phyloP scores from a whole-genome alignment of 192 early-diverging fungal genomes.

The Chytriomyces sp. region DNA sequence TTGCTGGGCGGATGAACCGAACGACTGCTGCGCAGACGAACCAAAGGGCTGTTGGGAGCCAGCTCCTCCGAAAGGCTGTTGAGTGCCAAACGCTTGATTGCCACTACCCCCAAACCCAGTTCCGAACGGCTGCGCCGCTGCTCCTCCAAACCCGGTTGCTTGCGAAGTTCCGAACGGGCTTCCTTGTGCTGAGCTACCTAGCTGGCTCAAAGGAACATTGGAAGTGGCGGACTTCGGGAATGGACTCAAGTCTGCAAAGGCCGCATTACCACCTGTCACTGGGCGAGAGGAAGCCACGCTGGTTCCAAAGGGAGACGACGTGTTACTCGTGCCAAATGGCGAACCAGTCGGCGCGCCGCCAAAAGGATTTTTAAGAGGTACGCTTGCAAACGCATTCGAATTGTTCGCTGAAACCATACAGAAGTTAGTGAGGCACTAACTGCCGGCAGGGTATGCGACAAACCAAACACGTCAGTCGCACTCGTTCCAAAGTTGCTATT shows the following conservation, averaged over 20 bases:
- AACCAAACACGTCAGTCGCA: background rate
- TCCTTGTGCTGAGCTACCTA: background rate
- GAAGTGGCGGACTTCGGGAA: background rate
- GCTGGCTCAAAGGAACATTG: background rate
- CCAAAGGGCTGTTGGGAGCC: slow-evolving; percentile 16
- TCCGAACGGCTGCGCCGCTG: background rate
- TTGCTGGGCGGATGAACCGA: slow-evolving; percentile 26
- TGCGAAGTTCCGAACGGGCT: background rate
- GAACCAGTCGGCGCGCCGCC: background rate
- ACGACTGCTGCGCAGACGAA: slow-evolving; percentile 24
- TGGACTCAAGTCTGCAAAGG: background rate
- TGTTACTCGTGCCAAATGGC: background rate
- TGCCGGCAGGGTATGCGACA: background rate
- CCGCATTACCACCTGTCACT: background rate
- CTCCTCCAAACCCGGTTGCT: background rate
- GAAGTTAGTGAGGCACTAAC: background rate
- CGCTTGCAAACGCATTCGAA: slow-evolving; percentile 9
- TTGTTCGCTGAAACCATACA: background rate
- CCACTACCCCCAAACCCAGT: background rate
- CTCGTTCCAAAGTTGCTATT: background rate
- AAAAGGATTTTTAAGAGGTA: slow-evolving; percentile 21
- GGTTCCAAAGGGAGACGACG: slow-evolving; percentile 6
- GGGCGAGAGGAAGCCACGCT: background rate
- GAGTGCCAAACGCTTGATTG: no score
- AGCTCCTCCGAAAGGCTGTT: slow-evolving; percentile 10